These are phyloP conservation scores for Tulasnella sp. DNA, from an alignment of 768 basidiomycete genomes.

Conservation along the genomic window DNA sequence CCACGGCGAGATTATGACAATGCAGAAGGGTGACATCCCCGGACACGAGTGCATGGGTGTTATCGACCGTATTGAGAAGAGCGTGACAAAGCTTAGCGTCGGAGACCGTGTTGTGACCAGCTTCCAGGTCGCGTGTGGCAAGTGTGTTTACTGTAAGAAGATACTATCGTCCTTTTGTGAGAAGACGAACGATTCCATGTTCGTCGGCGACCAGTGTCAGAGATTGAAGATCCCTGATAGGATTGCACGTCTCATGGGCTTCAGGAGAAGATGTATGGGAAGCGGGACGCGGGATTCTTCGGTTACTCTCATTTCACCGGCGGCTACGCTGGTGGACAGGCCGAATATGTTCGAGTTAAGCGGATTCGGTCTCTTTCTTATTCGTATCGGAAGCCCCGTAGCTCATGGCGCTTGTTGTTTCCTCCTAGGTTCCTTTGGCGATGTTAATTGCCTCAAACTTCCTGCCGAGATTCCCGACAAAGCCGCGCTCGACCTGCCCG, in stretches of 20 bases:
- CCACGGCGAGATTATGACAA: constrained; percentile 54
- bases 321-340: constrained; percentile 65
- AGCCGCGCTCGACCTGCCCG: constrained; percentile 44
- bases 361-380: not conserved
- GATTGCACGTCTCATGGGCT: constrained; percentile 27
- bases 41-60: constrained; percentile 70
- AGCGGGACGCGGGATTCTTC: constrained; percentile 55
- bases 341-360: constrained; percentile 58
- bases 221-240: not conserved
- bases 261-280: constrained; percentile 50
- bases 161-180: constrained; percentile 66
- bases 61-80: constrained; percentile 53
- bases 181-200: constrained; percentile 54
- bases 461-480: constrained; percentile 57
- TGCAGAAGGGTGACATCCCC: constrained; percentile 65
- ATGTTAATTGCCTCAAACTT: constrained; percentile 59
- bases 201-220: constrained; percentile 22
- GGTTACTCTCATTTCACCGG: constrained; percentile 63
- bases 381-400: not conserved
- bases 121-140: constrained; percentile 69
- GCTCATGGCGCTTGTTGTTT: too few species aligned
- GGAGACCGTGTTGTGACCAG: constrained; percentile 70
- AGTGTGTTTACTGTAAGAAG: constrained; percentile 60
- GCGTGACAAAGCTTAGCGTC: constrained; percentile 44
- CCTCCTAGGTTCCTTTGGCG: constrained; percentile 39